Conservation (phyloP, 2,329 filamentous ascomycete species). For the Penicillium brevicompactum region DNA sequence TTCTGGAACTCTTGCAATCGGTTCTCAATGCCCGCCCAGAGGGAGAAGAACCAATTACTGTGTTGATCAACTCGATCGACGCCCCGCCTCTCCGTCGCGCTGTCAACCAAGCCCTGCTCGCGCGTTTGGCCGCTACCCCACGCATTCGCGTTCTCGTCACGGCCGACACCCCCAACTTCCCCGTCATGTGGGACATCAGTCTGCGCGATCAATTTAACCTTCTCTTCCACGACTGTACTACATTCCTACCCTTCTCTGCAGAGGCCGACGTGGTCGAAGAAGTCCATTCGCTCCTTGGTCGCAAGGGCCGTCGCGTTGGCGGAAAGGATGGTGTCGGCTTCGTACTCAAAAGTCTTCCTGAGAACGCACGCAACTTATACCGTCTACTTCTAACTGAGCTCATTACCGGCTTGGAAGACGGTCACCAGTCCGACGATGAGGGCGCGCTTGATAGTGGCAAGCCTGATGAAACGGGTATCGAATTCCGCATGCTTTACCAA, state of each 20-base stretch:
- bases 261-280: slow-evolving; percentile 87
- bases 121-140: slow-evolving; percentile 74
- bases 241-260: slow-evolving; percentile 72
- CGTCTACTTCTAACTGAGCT: slow-evolving; percentile 82
- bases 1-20: slow-evolving; percentile 67
- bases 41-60: slow-evolving; percentile 53
- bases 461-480: slow-evolving; percentile 64
- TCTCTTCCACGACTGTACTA: slow-evolving; percentile 91
- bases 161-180: slow-evolving; percentile 83
- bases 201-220: slow-evolving; percentile 83
- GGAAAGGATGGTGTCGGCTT: slow-evolving; percentile 91
- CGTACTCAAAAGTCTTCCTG: slow-evolving; percentile 84
- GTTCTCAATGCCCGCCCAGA: slow-evolving; percentile 57
- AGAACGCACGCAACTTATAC: slow-evolving; percentile 89
- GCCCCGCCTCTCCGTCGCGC: slow-evolving; percentile 72
- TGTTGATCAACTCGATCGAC: slow-evolving; percentile 88
- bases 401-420: slow-evolving; percentile 66
- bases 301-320: slow-evolving; percentile 75
- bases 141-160: slow-evolving; percentile 75
- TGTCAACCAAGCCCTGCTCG: slow-evolving; percentile 70
- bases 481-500: slow-evolving; percentile 89
- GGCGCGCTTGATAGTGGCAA: slow-evolving; percentile 37
- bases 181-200: slow-evolving; percentile 85
- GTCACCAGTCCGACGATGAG: slow-evolving; percentile 54
- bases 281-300: slow-evolving; percentile 82